Base-by-base conservation (phyloP, 2,329 filamentous ascomycete species). In the Parafenestella ontariensis region DNA sequence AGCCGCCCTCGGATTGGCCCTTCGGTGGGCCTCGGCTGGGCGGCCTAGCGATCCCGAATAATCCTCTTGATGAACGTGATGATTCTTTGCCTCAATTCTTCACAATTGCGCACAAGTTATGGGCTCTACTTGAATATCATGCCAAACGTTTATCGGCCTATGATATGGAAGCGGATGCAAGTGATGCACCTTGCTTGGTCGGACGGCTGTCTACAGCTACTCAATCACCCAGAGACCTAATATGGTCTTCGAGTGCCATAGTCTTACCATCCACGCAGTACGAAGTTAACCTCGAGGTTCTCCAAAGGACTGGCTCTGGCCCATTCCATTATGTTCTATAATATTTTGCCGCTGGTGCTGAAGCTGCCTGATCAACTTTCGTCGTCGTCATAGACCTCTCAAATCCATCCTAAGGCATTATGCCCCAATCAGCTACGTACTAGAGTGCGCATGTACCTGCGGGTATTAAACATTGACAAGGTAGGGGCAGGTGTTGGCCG, bases 341-440 rank as follows among this genome's bases (percentile, higher is more conserved):
- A 51, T 43, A 37, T 18, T 49, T 62, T 56, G 61, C 62, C 61
- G 62, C 58, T 61, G 54, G 48, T 52, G 50, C 48, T 53, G 46
- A 20, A 65, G 57, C 66, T 66, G 47, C 52, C 37, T 47, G 47
- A 26, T 44, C 44, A 33, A 6, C 23, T 52, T 52, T 65, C 54
- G 64, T 67, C 49, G 53, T 59, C 65, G 65, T 68, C 65, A 68
- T 68, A 66, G 65, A 68, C 58, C 41, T 61, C 53, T 39, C 36
- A 48, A 55, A 31, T 46, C 28, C 54, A 68, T 67, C 64, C 61
- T 31, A 6, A 31, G 15, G 31, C 13, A 8, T 31, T 13, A 15
- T 34, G 15, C 31, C 31, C 5, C 13, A 3, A 3, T 17, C 31
- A 34, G n/a, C 31, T 13, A 9, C 24, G 5, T 26, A 26, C 9